These are phyloP conservation scores for Aspergillus fumigatiaffinis DNA, from an alignment of 2,329 filamentous ascomycete species.

Conservation along the genomic window DNA sequence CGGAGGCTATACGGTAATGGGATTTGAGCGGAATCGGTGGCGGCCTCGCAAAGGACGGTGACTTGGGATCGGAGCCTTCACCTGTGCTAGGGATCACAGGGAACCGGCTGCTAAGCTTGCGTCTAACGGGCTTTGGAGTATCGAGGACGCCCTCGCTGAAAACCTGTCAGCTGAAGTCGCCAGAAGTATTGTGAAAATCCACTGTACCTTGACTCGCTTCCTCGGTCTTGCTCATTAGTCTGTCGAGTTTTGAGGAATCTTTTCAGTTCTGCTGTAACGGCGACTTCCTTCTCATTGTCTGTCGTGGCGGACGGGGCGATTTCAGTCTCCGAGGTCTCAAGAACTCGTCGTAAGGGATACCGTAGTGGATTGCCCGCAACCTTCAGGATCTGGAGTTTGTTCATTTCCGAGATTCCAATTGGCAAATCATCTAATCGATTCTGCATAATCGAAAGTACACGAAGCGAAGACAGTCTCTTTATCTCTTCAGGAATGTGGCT, in stretches of 20 bases:
- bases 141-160: constrained; percentile 68
- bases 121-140: constrained; percentile 67
- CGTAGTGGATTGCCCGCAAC: constrained; percentile 82
- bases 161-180: neutral
- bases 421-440: constrained; percentile 85
- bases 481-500: constrained; percentile 73
- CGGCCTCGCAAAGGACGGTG: constrained; percentile 61
- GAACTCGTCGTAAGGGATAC: constrained; percentile 69
- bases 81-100: constrained; percentile 50
- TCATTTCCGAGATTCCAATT: constrained; percentile 81
- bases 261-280: constrained; percentile 59
- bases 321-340: constrained; percentile 64
- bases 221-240: constrained; percentile 43
- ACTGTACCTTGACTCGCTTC: constrained; percentile 41
- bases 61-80: constrained; percentile 66
- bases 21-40: constrained; percentile 78
- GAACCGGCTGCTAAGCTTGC: constrained; percentile 53
- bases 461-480: constrained; percentile 74
- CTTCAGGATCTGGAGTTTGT: constrained; percentile 81
- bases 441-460: constrained; percentile 81
- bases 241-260: constrained; percentile 51
- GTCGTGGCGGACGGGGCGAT: constrained; percentile 52
- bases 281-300: constrained; percentile 58
- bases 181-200: neutral
- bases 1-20: constrained; percentile 63